Evolutionary conservation across 805 yeast genomes (phyloP).

Genomic region (Nakazawaea holstii): DNA sequence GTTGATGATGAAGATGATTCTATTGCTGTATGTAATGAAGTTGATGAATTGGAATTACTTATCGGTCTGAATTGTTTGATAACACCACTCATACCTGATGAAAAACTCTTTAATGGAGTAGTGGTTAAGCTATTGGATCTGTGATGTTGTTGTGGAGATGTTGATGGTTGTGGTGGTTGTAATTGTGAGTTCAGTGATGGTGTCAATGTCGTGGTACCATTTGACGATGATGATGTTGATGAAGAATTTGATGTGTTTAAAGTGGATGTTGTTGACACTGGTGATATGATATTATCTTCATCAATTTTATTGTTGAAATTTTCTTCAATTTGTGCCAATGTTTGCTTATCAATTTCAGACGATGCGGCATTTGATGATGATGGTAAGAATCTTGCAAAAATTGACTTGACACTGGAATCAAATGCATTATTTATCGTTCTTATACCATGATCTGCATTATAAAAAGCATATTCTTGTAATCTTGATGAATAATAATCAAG

Average conservation of each 20-base stretch:
- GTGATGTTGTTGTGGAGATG: conserved; percentile 9
- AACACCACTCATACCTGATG: conserved; percentile 28
- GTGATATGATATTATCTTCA: not conserved
- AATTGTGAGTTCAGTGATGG: no score
- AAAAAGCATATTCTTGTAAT: conserved; percentile 15
- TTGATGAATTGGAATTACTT: conserved; percentile 26
- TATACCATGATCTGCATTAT: conserved; percentile 30
- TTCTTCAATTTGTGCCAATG: conserved; percentile 25
- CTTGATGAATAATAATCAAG: conserved; percentile 6
- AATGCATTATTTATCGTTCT: conserved; percentile 28
- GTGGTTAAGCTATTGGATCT: conserved; percentile 11
- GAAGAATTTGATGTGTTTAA: conserved; percentile 4
- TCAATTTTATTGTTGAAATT: conserved; percentile 14
- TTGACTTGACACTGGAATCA: conserved; percentile 26
- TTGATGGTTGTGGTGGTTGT: conserved; percentile 4
- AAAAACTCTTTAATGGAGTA: conserved; percentile 21
- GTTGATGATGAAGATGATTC: conserved; percentile 10
- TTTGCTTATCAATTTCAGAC: conserved; percentile 14
- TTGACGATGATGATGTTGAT: conserved; percentile 1
- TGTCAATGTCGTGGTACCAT: no score
- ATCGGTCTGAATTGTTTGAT: conserved; percentile 28
- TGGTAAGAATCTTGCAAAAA: conserved; percentile 25
- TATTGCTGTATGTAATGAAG: conserved; percentile 18
- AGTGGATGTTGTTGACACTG: conserved; percentile 3
- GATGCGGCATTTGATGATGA: no score